These are phyloP conservation scores for Leptosphaerulina australis DNA, from an alignment of 2,329 filamentous ascomycete species.

Conservation along the genomic window DNA sequence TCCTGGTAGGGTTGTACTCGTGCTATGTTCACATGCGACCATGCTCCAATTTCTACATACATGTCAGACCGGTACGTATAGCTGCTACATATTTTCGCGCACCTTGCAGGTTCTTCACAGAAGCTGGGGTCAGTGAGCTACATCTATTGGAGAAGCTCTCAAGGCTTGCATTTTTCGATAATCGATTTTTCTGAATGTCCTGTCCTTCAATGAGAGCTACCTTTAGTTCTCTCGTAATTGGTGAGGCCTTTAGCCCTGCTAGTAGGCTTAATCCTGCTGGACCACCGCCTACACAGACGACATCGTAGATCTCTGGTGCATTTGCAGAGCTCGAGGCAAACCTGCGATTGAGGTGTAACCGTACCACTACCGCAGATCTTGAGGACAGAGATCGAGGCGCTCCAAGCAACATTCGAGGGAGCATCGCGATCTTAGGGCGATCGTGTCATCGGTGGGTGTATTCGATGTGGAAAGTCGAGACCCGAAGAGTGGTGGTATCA, in stretches of 20 bases:
- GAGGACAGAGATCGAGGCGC: constrained; percentile 25
- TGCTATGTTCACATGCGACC: constrained; percentile 73
- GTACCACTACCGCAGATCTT: constrained; percentile 21
- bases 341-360: constrained; percentile 29
- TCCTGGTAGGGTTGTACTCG: constrained; percentile 88
- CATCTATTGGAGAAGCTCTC: constrained; percentile 89
- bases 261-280: constrained; percentile 79
- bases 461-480: constrained; percentile 16
- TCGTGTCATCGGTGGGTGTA: constrained; percentile 28
- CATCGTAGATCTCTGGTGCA: constrained; percentile 80
- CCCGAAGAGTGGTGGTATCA: constrained; percentile 34
- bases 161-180: constrained; percentile 67
- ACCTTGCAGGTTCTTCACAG: constrained; percentile 77
- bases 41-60: constrained; percentile 72
- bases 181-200: constrained; percentile 72
- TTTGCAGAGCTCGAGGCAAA: constrained; percentile 43
- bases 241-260: constrained; percentile 62
- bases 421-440: constrained; percentile 36
- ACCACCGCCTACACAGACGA: constrained; percentile 88
- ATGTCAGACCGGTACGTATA: constrained; percentile 15
- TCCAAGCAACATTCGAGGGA: constrained; percentile 37
- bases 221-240: constrained; percentile 75
- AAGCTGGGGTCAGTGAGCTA: constrained; percentile 89
- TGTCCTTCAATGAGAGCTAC: constrained; percentile 91
- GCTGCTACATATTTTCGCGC: constrained; percentile 4